Percentiles rank a stretch among this genome's conserved stretches.
Conservation (phyloP, 441 rosid species). For the Pelargonium exstipulatum region DNA sequence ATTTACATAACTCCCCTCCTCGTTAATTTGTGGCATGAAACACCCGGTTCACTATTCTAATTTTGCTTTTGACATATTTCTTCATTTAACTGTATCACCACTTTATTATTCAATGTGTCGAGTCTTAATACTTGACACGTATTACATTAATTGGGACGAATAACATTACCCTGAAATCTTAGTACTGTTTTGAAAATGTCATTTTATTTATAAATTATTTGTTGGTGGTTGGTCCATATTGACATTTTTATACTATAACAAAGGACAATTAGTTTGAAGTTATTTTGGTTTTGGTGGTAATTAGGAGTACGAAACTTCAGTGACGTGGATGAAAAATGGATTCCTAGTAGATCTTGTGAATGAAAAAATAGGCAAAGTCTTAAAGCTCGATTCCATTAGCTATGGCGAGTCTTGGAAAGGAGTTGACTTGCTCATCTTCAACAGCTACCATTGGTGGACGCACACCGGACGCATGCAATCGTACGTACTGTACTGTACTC, state of each 20-base stretch:
- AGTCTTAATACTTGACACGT: no score
- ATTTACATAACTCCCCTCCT: no score
- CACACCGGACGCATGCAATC: constrained; percentile 35
- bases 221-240: no score
- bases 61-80: no score
- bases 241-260: no score
- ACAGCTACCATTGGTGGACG: constrained; percentile 49
- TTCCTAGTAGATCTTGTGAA: constrained; percentile 38
- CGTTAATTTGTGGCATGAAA: no score
- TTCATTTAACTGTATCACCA: no score
- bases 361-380: constrained; percentile 33
- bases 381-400: constrained; percentile 49
- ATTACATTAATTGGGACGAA: no score
- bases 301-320: constrained; percentile 39
- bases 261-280: neutral
- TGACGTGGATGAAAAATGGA: constrained; percentile 34
- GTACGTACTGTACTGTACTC: constrained; percentile 14
- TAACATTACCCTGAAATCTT: no score
- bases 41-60: no score
- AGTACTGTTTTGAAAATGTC: neutral
- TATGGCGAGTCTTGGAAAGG: constrained; percentile 32
- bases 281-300: neutral
- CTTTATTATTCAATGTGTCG: no score
- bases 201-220: neutral
- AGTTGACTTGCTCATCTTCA: constrained; percentile 44